Conservation (phyloP, 2,329 filamentous ascomycete species). For the Sporothrix luriei region DNA sequence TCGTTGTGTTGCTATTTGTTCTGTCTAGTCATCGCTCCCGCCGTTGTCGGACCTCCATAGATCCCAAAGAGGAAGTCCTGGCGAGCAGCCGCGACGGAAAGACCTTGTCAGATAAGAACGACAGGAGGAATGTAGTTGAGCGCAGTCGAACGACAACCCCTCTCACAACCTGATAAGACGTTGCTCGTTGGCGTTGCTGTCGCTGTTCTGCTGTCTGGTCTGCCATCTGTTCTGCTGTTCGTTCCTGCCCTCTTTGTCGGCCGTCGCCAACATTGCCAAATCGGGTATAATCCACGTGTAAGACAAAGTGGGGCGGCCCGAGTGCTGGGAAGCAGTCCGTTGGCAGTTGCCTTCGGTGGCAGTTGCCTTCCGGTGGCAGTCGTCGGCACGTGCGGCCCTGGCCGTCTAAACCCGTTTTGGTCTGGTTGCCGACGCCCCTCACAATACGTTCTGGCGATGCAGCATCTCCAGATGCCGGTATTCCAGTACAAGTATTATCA, state of each 20-base stretch:
- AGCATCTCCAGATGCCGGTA: no score
- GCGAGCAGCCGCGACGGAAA: neutral
- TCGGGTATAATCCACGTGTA: constrained; percentile 12
- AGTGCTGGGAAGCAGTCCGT: no score
- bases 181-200: neutral
- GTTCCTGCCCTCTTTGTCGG: neutral
- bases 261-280: constrained; percentile 24
- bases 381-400: neutral
- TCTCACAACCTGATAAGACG: neutral
- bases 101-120: no score
- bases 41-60: constrained; percentile 5
- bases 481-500: no score
- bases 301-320: neutral
- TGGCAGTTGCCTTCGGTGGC: no score
- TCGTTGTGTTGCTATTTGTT: no score
- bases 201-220: no score
- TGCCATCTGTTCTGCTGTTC: no score
- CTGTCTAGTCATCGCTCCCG: neutral
- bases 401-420: constrained; percentile 21
- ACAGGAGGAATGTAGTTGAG: no score
- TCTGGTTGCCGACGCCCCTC: constrained; percentile 26
- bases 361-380: no score
- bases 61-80: constrained; percentile 7
- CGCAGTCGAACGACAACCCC: no score
- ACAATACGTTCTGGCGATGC: neutral